Evolutionary conservation across 257 asterid species (phyloP).

Genomic region (Nicotiana sylvestris): DNA sequence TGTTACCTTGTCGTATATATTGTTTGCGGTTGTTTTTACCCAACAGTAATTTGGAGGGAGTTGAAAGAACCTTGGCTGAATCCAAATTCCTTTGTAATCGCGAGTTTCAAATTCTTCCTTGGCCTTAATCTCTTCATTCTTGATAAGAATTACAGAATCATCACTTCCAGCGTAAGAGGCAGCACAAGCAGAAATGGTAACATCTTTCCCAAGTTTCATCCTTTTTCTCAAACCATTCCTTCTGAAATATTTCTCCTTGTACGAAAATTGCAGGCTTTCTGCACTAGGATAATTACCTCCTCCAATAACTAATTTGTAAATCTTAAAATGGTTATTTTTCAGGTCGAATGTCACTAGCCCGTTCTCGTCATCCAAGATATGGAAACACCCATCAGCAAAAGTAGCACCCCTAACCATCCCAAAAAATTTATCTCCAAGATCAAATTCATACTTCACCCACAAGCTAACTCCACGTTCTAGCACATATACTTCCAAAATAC

Average conservation of each 20-base stretch:
- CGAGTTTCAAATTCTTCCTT: not conserved
- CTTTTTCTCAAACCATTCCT: too few species aligned
- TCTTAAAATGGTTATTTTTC: not conserved
- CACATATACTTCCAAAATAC: not conserved
- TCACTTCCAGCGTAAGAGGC: not conserved
- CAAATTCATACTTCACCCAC: not conserved
- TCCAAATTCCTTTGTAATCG: slow-evolving; percentile 26
- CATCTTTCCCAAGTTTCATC: not conserved
- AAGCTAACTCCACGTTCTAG: slow-evolving; percentile 13
- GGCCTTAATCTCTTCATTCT: slow-evolving; percentile 16
- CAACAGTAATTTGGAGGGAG: slow-evolving; percentile 20
- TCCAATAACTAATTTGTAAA: not conserved
- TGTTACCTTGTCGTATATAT: too few species aligned
- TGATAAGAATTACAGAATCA: not conserved
- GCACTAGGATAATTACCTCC: not conserved
- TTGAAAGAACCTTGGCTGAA: slow-evolving; percentile 24
- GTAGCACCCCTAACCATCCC: not conserved
- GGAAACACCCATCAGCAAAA: not conserved
- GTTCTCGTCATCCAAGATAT: not conserved
- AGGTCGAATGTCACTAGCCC: not conserved
- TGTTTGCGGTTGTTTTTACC: not conserved
- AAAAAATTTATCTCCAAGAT: not conserved
- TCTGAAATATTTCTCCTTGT: not conserved
- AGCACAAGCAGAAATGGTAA: slow-evolving; percentile 17
- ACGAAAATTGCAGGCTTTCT: not conserved